These are phyloP conservation scores for Monilinia aucupariae DNA, from an alignment of 2,329 filamentous ascomycete genomes.

Conservation along the genomic window DNA sequence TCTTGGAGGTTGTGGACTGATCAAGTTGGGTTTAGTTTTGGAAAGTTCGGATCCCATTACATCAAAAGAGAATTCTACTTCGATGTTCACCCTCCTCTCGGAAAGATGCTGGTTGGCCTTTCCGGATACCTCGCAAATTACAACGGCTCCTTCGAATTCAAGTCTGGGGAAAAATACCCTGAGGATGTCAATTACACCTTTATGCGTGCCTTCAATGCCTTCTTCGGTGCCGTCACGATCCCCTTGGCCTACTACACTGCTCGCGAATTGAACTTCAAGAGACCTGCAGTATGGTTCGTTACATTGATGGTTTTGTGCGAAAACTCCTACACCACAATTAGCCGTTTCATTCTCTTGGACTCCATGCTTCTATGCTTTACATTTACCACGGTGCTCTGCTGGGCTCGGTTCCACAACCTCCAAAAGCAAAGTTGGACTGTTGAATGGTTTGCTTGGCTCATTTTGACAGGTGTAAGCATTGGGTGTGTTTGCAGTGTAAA, in stretches of 20 bases:
- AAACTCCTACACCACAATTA: constrained; percentile 99
- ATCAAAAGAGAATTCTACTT: constrained; percentile 99
- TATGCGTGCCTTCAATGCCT: constrained; percentile 96
- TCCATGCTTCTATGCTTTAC: constrained; percentile 99
- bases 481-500: constrained; percentile 98
- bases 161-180: constrained; percentile 94
- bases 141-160: constrained; percentile 99
- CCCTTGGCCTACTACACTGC: constrained; percentile 95
- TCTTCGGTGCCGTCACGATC: constrained; percentile 88
- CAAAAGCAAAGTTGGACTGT: constrained; percentile 79
- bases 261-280: constrained; percentile 78
- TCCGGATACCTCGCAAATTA: constrained; percentile 96
- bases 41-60: constrained; percentile 98
- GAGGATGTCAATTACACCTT: constrained; percentile 93
- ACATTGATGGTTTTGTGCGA: constrained; percentile 97
- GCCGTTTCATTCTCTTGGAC: constrained; percentile 94
- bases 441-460: constrained; percentile 93
- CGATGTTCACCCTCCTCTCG: constrained; percentile 88
- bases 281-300: constrained; percentile 87
- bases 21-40: constrained; percentile 54
- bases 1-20: constrained; percentile 17
- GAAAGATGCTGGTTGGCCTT: constrained; percentile 96
- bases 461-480: constrained; percentile 90
- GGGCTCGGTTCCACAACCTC: constrained; percentile 91
- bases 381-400: constrained; percentile 95